Evolutionary conservation across 495 filamentous ascomycete genomes (phyloP), one percentile per base, ranked within the genome.

Genomic region (Barbatosphaeria neglecta): DNA sequence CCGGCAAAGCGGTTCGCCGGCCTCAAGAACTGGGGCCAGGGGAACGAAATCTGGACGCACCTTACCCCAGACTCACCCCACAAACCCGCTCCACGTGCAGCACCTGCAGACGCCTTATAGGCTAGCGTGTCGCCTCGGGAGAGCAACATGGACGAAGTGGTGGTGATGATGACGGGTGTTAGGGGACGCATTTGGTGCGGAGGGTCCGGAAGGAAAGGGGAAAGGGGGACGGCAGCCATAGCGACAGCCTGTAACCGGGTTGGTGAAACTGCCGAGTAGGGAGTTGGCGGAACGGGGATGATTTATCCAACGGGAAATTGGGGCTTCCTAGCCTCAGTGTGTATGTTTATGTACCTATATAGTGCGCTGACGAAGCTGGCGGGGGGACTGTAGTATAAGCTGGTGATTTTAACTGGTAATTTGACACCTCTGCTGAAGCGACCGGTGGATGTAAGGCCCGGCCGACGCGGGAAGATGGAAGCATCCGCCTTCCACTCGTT

Each of bases 31-130:
- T 64, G 63, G 41, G 57, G 56, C 43, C 52, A 48, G 44, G 63
- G 64, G 40, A 57, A 65, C 23, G 73, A 76, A 49, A 58, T 75
- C 20, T 75, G 67, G 69, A 70, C 70, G 58, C 73, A 74, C 56
- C 53, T 68, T 41, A 59, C 61, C 19, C 72, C 68, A 18, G 53
- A 52, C 24, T 41, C 31, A 15, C 31, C 19, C 39, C 18, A 41
- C 20, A 41, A 2, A 6, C 4, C 39, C 2, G 19, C n/a, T 6
- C 8, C 39, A 41, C 39, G 39, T 41, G 39, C 22, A 41, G 39
- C 15, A 41, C 39, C 39, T 41, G 39, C 39, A 41, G 39, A 41
- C 15, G 39, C 1, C 6, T 7, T 13, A 41, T 22, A 41, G 39
- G 31, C 31, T n/a, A 35, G 24, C 24, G 31, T n/a, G 39, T 24